phyloP scores from a whole-genome alignment of 148 eudicot species.

The Heliosperma pusillum region DNA sequence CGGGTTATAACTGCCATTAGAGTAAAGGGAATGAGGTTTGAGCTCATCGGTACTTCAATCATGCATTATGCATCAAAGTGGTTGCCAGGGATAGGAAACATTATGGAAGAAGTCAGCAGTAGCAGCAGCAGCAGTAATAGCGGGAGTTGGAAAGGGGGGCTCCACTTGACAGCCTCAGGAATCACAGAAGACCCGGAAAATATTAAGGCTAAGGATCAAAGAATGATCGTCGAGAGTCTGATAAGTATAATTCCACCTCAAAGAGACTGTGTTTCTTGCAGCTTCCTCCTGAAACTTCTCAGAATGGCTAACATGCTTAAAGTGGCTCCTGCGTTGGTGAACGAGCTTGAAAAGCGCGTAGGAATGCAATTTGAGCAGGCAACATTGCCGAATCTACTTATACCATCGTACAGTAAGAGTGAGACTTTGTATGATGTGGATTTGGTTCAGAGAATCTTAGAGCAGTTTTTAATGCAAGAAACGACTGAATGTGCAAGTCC shows the following conservation, averaged over 20 bases:
- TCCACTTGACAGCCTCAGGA: constrained; percentile 65
- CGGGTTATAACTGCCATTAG: constrained; percentile 96
- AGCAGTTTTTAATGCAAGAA: constrained; percentile 89
- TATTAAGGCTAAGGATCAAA: constrained; percentile 63
- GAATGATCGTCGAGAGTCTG: constrained; percentile 88
- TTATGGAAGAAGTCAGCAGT: constrained; percentile 31
- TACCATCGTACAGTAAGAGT: constrained; percentile 57
- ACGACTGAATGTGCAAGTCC: constrained; percentile 73
- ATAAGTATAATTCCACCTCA: constrained; percentile 93
- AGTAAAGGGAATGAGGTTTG: constrained; percentile 90
- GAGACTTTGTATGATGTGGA: constrained; percentile 86
- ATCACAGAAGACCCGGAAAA: constrained; percentile 42
- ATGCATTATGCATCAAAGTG: constrained; percentile 83
- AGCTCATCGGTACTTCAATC: constrained; percentile 70
- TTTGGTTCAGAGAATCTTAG: constrained; percentile 84
- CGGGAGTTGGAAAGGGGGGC: constrained; percentile 67
- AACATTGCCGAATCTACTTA: constrained; percentile 61
- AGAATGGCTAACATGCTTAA: constrained; percentile 84
- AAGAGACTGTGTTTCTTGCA: constrained; percentile 76
- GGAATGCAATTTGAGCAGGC: constrained; percentile 99
- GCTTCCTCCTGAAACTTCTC: constrained; percentile 74
- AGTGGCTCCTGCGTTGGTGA: constrained; percentile 88
- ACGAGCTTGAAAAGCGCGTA: constrained; percentile 89
- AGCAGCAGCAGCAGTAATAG: constrained; percentile 32
- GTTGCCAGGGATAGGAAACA: constrained; percentile 59